Conservation (phyloP, 176 grass and related monocot genomes). For the Cenchrus americanus region DNA sequence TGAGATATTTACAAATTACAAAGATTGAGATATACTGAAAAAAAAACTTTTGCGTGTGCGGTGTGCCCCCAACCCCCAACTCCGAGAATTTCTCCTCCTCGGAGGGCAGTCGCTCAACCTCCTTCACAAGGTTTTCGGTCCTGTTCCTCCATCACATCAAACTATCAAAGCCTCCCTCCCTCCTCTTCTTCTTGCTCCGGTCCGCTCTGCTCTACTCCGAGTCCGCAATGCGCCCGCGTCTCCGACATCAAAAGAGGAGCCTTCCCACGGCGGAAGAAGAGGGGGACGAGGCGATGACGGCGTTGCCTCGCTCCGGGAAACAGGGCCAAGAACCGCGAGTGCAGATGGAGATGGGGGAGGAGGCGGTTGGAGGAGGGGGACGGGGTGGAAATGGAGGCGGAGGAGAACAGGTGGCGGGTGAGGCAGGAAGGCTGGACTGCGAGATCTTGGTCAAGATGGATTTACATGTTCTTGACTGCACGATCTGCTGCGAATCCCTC, state of each 20-base stretch:
- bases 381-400: not conserved
- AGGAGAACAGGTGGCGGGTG: not conserved
- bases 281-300: too few relatives aligned
- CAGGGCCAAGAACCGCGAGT: not conserved
- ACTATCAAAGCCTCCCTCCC: not conserved
- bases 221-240: not conserved
- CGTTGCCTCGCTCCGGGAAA: not conserved
- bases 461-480: not conserved
- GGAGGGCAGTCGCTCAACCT: too few relatives aligned
- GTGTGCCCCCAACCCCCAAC: too few relatives aligned
- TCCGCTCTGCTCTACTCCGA: not conserved
- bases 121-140: too few relatives aligned
- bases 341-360: not conserved
- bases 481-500: not conserved
- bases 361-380: not conserved
- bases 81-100: too few relatives aligned
- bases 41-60: too few relatives aligned
- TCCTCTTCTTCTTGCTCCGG: not conserved
- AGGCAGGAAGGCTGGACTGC: not conserved
- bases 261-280: not conserved
- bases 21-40: too few relatives aligned
- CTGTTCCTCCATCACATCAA: not conserved
- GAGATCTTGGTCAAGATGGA: constrained; percentile 13
- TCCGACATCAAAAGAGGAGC: not conserved
- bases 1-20: too few relatives aligned